Base-by-base conservation (phyloP, 2,329 filamentous ascomycete genomes). In the Sporothrix brunneoviolacea region DNA sequence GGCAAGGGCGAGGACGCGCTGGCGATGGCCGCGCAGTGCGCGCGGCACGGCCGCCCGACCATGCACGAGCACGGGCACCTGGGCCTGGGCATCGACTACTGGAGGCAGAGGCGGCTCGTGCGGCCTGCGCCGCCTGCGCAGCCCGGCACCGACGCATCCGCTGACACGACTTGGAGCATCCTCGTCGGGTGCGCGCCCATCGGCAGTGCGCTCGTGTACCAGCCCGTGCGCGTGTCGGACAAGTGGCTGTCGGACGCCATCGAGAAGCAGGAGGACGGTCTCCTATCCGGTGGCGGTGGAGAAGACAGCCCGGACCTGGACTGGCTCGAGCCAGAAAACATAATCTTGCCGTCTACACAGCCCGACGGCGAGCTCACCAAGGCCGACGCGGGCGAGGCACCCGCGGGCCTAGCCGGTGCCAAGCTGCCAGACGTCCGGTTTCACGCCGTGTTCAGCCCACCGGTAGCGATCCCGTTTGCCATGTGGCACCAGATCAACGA, bases 61-160 rank as follows among this genome's bases (percentile, higher is more conserved):
- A 85, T 91, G 77, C 86, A 93, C 65, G 75, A 76, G 13, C 73
- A 80, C 45, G 75, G 76, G 19, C 77, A 76, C 44, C 70, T 91
- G 22, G 88, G 88, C 1, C 68, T 91, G 50, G 80, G 78, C 43
- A 60, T 93, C 35, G 84, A 89, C 56, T 94, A 91, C 64, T 93
- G 88, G 88, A 83, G 80, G 64, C 76, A 84, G 58, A 70, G 73
- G 50, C 73, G 78, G 41, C 71, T 76, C 41, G 64, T 80, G 15
- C 66, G 62, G 3, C 64, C 65, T 6, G 62, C 60, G 2, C 65
- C 58, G 41, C 64, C 49, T 4, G 6, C 9, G 13, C 16, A 52
- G 39, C 47, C 18, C 13, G 15, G 37, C 48, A 16, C 16, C 22
- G 16, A 24, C 18, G 24, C 35, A 24, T 33, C 32, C 7, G 50